Evolutionary conservation across 352 stramenopile species (phyloP).

Genomic region (Phytophthora crassamura): DNA sequence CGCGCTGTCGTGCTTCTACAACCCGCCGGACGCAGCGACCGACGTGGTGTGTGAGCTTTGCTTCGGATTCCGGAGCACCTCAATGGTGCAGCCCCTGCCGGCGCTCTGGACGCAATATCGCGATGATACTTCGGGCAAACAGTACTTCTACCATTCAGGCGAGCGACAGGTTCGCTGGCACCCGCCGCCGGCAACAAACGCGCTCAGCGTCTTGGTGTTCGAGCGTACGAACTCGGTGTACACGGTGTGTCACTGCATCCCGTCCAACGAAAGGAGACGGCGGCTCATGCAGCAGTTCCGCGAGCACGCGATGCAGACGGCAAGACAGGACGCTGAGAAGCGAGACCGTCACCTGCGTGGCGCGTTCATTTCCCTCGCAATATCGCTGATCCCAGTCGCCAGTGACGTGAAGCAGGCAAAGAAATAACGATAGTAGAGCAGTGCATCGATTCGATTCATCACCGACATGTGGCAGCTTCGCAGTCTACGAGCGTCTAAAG

Average conservation of each 20-base stretch:
- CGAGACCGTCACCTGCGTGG: conserved; percentile 56
- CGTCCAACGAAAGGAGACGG: conserved; percentile 49
- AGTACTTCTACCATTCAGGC: conserved; percentile 59
- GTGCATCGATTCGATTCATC: conserved; percentile 5
- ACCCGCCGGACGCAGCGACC: conserved; percentile 48
- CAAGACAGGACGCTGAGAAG: conserved; percentile 44
- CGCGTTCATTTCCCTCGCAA: conserved; percentile 54
- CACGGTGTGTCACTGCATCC: conserved; percentile 68
- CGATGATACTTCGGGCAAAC: conserved; percentile 52
- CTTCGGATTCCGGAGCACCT: conserved; percentile 47
- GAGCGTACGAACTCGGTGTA: conserved; percentile 62
- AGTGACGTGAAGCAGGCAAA: conserved; percentile 13
- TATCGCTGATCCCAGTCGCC: conserved; percentile 38
- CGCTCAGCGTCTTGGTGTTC: conserved; percentile 58
- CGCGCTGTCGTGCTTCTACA: conserved; percentile 58
- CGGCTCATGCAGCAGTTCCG: conserved; percentile 68
- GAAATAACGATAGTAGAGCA: not conserved
- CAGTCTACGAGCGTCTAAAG: conserved; percentile 60
- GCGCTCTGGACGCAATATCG: conserved; percentile 55
- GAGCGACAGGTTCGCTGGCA: conserved; percentile 53
- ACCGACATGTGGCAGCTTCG: not conserved
- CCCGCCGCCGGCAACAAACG: conserved; percentile 41
- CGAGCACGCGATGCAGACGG: conserved; percentile 51
- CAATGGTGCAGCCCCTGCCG: conserved; percentile 44
- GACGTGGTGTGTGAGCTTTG: conserved; percentile 63